Base-by-base conservation (phyloP, 305 asterid genomes). In the Fraxinus platypoda region DNA sequence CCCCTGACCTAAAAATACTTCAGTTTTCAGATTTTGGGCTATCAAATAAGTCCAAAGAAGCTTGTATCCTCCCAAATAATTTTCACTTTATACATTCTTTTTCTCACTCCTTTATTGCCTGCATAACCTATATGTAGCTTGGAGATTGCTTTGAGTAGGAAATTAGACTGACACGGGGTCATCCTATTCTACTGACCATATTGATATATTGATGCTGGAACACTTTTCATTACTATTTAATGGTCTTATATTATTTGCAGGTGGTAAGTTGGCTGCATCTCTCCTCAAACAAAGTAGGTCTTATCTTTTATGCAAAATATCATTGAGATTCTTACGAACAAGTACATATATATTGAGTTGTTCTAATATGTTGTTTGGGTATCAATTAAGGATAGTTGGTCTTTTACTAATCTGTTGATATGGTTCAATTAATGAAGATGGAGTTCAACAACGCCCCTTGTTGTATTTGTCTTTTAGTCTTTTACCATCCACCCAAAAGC, bases 71-170 rank as follows among this genome's bases (percentile, higher is more conserved):
- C n/a, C 4, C 73, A 66, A 66, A 25, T 64, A 25, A 12, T 2
- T 57, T 26, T 66, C 35, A 23, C 34, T 66, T 66, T 66, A 66
- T 66, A 3, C 28, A 59, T 9, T 1, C 35, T 66, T 66, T 21
- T 59, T 26, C 35, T 66, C 33, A 3, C 73, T 21, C 33, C 17
- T 66, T 66, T 66, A 66, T 11, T 26, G 17, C 34, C n/a, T 66
- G 31, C 72, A 64, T 25, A 5, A 3, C 72, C 82, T 78, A 2
- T 8, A 62, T 83, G 81, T 68, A 19, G 6, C 35, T 84, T 71
- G 23, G 80, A n/a, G 37, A 77, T 83, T 79, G 23, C 62, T 33
- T 78, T 46, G 66, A 76, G 76, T 80, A 73, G 81, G 41, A 79
- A 66, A 62, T 12, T 62, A 68, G 37, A 19, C 68, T 6, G 68